phyloP scores from a whole-genome alignment of 1,139 yeast genomes.

The Pichiaceae sp. region DNA sequence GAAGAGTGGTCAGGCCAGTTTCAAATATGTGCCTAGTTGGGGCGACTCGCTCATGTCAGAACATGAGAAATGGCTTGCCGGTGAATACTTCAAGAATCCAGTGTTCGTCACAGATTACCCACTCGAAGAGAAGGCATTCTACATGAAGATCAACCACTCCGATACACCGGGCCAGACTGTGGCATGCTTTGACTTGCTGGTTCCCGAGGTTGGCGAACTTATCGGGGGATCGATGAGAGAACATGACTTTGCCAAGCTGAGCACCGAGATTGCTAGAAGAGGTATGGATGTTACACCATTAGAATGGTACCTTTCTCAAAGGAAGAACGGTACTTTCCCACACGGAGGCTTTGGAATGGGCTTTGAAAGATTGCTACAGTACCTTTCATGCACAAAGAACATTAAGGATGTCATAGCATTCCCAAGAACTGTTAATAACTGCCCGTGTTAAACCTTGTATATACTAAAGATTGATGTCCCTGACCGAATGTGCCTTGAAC shows the following conservation, averaged over 20 bases:
- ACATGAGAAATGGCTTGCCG: conserved; percentile 89
- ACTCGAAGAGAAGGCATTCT: conserved; percentile 70
- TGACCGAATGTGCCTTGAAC: conserved; percentile 60
- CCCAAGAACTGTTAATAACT: conserved; percentile 48
- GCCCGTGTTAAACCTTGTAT: conserved; percentile 27
- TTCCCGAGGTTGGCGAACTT: conserved; percentile 94
- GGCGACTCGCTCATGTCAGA: conserved; percentile 75
- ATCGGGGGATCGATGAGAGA: conserved; percentile 94
- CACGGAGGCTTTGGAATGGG: conserved; percentile 99
- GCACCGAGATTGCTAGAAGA: conserved; percentile 39
- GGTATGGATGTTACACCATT: conserved; percentile 51
- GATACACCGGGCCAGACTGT: conserved; percentile 39
- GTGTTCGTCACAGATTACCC: conserved; percentile 93
- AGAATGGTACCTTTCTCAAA: conserved; percentile 71
- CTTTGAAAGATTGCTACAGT: conserved; percentile 74
- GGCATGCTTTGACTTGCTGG: conserved; percentile 80
- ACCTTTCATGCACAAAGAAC: conserved; percentile 62
- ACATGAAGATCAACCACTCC: conserved; percentile 52
- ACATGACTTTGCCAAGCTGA: conserved; percentile 43
- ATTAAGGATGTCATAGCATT: conserved; percentile 83
- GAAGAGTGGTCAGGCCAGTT: conserved; percentile 19
- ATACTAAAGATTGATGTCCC: conserved; percentile 13
- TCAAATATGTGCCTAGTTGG: conserved; percentile 38
- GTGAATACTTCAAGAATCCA: conserved; percentile 57
- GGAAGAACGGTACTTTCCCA: conserved; percentile 76